These are phyloP conservation scores for Cocos nucifera DNA, from an alignment of 176 grass and related monocot species.

Conservation along the genomic window DNA sequence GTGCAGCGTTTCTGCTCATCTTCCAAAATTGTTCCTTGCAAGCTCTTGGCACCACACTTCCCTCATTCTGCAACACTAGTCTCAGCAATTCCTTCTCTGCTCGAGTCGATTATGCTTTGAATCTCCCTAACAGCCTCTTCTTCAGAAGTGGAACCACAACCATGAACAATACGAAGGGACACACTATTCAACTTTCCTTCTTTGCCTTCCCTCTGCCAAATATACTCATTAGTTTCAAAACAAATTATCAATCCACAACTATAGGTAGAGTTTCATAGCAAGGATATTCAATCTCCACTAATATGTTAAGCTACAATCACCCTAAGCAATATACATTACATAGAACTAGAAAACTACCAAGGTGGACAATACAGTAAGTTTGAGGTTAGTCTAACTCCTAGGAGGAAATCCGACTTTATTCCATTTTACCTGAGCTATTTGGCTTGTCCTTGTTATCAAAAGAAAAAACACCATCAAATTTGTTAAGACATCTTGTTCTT, in stretches of 20 bases:
- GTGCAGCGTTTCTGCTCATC: conserved; percentile 60
- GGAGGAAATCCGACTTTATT: too few species aligned
- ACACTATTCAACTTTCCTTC: conserved; percentile 58
- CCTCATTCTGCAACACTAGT: conserved; percentile 35
- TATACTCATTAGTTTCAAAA: neutral
- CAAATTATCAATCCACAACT: neutral
- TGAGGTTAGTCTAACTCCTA: too few species aligned
- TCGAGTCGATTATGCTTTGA: conserved; percentile 9
- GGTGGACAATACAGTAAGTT: too few species aligned
- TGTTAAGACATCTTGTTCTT: too few species aligned
- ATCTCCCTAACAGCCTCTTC: conserved; percentile 27
- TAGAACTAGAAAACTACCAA: too few species aligned
- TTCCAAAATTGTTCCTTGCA: conserved; percentile 90
- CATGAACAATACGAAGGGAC: conserved; percentile 27
- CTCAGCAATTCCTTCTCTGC: conserved; percentile 45
- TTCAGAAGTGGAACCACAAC: conserved; percentile 27
- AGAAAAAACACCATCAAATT: too few species aligned
- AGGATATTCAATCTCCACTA: too few species aligned
- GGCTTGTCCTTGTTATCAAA: too few species aligned
- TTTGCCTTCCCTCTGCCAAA: conserved; percentile 44
- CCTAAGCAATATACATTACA: too few species aligned
- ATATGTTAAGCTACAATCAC: too few species aligned
- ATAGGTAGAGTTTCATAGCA: too few species aligned
- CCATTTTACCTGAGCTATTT: too few species aligned
- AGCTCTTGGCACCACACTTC: conserved; percentile 39